Evolutionary conservation across 208 protist genomes (phyloP).

Genomic region (Herpetomonas samuelpessoai): DNA sequence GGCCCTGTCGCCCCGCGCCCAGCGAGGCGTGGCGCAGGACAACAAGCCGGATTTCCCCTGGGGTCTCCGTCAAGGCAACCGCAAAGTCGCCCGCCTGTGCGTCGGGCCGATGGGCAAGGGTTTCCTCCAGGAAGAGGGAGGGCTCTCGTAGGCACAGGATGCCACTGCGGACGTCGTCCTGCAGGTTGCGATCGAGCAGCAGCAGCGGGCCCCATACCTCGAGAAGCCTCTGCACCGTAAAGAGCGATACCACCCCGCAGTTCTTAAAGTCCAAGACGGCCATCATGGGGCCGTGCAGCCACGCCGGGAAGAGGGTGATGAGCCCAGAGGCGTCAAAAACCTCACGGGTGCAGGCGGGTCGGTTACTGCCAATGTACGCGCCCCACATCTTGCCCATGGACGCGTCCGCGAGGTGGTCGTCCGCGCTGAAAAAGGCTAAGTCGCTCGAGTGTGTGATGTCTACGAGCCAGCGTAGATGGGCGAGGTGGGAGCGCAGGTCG

Average conservation of each 20-base stretch:
- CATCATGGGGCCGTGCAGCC: conserved; percentile 45
- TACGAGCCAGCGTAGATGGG: conserved; percentile 71
- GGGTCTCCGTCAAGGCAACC: conserved; percentile 45
- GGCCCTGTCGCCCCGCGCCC: too few relatives aligned
- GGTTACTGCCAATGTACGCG: conserved; percentile 44
- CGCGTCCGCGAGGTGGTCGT: conserved; percentile 45
- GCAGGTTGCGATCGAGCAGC: conserved; percentile 70
- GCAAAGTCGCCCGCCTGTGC: conserved; percentile 75
- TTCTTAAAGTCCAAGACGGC: conserved; percentile 60
- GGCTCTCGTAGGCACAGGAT: conserved; percentile 52
- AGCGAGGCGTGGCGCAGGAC: conserved; percentile 29
- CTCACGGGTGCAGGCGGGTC: conserved; percentile 51
- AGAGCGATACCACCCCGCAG: conserved; percentile 79
- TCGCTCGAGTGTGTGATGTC: conserved; percentile 17
- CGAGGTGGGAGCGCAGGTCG: conserved; percentile 44
- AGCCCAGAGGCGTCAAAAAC: conserved; percentile 33
- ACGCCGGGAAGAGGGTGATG: conserved; percentile 52
- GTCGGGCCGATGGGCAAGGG: conserved; percentile 42
- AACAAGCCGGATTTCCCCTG: conserved; percentile 58
- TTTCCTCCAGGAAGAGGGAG: conserved; percentile 43
- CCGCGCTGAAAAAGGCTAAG: conserved; percentile 36
- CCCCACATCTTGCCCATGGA: conserved; percentile 55
- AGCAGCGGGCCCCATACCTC: conserved; percentile 81
- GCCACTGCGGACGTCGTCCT: conserved; percentile 47
- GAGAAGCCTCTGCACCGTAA: conserved; percentile 69